Conservation (phyloP, 331 rosid genomes). For the Acacia pycnantha region DNA sequence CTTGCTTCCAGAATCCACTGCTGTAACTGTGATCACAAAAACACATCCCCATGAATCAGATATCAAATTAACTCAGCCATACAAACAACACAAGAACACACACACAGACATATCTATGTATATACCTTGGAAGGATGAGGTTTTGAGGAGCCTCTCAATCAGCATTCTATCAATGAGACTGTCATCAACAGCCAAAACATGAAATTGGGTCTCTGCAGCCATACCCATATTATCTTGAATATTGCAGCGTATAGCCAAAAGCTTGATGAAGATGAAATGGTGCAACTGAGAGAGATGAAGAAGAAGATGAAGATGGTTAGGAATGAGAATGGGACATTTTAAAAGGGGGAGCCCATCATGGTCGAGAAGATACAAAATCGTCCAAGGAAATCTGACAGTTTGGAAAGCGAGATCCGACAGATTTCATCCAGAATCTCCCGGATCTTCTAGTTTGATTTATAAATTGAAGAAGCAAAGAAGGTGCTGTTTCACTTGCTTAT, state of each 20-base stretch:
- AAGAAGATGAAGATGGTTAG: not conserved
- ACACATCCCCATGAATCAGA: constrained; percentile 22
- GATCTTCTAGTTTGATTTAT: constrained; percentile 62
- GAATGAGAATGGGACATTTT: constrained; percentile 46
- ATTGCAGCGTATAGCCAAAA: not conserved
- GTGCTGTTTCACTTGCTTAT: constrained; percentile 35
- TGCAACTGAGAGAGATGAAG: not conserved
- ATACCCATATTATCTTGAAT: constrained; percentile 53
- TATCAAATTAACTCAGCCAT: not conserved
- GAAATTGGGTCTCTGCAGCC: constrained; percentile 56
- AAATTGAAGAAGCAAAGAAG: constrained; percentile 57
- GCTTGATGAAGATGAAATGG: not conserved
- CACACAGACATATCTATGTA: too few species aligned
- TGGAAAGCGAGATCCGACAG: constrained; percentile 72
- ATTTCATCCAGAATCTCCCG: constrained; percentile 66
- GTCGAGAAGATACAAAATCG: constrained; percentile 47
- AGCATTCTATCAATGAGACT: constrained; percentile 69
- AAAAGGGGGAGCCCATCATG: constrained; percentile 44
- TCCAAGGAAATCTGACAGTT: constrained; percentile 62
- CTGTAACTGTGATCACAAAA: constrained; percentile 54
- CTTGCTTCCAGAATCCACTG: constrained; percentile 89
- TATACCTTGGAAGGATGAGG: constrained; percentile 81
- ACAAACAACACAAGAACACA: not conserved
- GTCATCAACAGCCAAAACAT: constrained; percentile 93
- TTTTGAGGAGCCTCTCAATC: constrained; percentile 85